Evolutionary conservation across 495 filamentous ascomycete genomes (phyloP).

Genomic region (Penicillium simplicissimum): DNA sequence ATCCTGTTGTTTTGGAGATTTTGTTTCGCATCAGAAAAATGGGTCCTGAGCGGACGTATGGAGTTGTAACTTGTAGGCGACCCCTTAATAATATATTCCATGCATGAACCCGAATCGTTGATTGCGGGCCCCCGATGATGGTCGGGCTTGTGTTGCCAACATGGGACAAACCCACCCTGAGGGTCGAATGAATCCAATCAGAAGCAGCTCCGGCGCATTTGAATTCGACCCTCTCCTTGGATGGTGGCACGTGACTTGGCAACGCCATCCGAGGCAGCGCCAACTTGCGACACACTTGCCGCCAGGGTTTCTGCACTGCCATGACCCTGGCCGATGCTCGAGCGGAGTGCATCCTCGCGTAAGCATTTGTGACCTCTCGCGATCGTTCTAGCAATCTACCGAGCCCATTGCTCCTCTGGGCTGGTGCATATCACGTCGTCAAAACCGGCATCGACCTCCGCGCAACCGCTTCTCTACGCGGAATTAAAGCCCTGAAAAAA

Average conservation of each 20-base stretch:
- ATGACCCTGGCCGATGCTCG: not conserved
- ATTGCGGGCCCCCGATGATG: not conserved
- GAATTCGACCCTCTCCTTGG: constrained; percentile 1
- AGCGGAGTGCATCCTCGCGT: not conserved
- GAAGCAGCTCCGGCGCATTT: not conserved
- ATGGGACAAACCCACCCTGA: not conserved
- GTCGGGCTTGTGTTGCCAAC: not conserved
- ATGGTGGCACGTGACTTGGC: constrained; percentile 11
- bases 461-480: not conserved
- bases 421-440: not conserved
- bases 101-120: constrained; percentile 5
- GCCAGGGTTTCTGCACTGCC: not conserved
- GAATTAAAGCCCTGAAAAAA: not conserved
- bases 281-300: constrained; percentile 3
- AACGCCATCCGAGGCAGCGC: not conserved
- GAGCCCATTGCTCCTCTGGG: not conserved
- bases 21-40: not conserved
- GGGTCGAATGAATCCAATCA: constrained; percentile 3
- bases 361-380: not conserved
- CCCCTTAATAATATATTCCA: not conserved
- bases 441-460: not conserved
- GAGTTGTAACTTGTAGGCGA: not conserved
- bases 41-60: not conserved
- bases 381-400: not conserved
- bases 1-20: not conserved